Evolutionary conservation across 495 filamentous ascomycete species (phyloP), one percentile per base, ranked within the genome.

Genomic region (Glutinoglossum americanum): DNA sequence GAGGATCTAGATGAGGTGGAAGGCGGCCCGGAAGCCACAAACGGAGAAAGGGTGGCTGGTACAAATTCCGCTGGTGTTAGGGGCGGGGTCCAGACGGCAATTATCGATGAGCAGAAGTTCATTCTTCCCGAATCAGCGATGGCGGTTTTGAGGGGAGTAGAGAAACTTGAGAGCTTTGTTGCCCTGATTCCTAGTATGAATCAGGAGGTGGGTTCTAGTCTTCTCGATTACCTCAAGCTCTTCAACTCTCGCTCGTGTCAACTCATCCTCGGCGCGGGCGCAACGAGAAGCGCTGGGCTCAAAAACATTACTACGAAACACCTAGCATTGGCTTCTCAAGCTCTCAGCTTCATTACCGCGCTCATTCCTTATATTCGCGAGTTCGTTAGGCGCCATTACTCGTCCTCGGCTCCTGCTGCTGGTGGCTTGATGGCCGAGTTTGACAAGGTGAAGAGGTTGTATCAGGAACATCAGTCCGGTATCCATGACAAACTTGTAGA

Each of bases 241-340:
- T 97, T 96, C 76, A 96, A 97, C 68, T 94, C 87, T 8, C 81
- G 92, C 6, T 89, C 87, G 44, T 88, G 81, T 21, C 92, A 99
- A 62, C 78, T 97, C 54, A 94, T 99, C 60, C 81, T 97, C 8
- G 93, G 90, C 8, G 93, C 92, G 10, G 92, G 92, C 1, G 92
- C 92, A 1, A 96, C 87, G 1, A 73, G 78, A 27, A 89, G 81
- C n/a, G 93, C 89, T 4, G 92, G 92, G 0, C 71, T 99, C 10
- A 94, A 88, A 65, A 94, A 94, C 61, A 99, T 99, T 63, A 96
- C 87, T 1, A 93, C 92, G 0, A 92, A 89, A 63, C 89, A 99
- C 70, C 79, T 99, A 7, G 90, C 92, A 0, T 77, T 97, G 28
- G 89, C 93, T 9, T 89, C 85, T 1, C 93, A 96, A 67, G 83